Evolutionary conservation across 2,329 filamentous ascomycete species (phyloP).

Genomic region (Phialemonium atrogriseum): DNA sequence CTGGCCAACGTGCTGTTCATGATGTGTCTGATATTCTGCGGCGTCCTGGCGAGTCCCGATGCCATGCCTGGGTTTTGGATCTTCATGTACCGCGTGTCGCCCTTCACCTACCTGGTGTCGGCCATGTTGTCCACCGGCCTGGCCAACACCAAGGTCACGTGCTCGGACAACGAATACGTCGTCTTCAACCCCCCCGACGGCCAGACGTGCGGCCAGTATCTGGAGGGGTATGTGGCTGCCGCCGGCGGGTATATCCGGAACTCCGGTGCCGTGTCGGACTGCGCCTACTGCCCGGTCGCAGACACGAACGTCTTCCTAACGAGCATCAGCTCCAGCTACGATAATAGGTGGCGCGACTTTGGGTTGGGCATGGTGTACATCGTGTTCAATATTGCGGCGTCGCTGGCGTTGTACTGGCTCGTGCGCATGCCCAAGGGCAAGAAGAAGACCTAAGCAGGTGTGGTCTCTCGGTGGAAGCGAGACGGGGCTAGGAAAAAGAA

Average conservation of each 20-base stretch:
- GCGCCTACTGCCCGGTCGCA: slow-evolving; percentile 13
- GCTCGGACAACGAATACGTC: slow-evolving; percentile 57
- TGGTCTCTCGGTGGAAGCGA: too few relatives aligned
- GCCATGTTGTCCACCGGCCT: slow-evolving; percentile 58
- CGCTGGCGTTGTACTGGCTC: slow-evolving; percentile 39
- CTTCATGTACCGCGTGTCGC: slow-evolving; percentile 63
- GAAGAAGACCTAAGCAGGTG: too few relatives aligned
- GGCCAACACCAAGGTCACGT: slow-evolving; percentile 50
- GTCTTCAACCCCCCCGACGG: slow-evolving; percentile 48
- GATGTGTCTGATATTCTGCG: slow-evolving; percentile 57
- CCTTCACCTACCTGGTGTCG: slow-evolving; percentile 65
- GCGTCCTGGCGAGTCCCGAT: slow-evolving; percentile 50
- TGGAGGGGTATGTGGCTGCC: slow-evolving; percentile 34
- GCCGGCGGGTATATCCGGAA: slow-evolving; percentile 38
- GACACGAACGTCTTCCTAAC: slow-evolving; percentile 26
- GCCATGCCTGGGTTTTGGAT: slow-evolving; percentile 63
- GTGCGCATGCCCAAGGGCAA: slow-evolving; percentile 26
- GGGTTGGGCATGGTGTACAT: slow-evolving; percentile 42
- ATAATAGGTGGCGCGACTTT: slow-evolving; percentile 43
- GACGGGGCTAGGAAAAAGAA: too few relatives aligned
- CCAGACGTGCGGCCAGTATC: slow-evolving; percentile 48
- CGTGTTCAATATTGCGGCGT: slow-evolving; percentile 37
- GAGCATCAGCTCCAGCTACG: slow-evolving; percentile 30
- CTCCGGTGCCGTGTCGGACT: slow-evolving; percentile 22
- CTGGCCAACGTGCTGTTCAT: slow-evolving; percentile 59